Evolutionary conservation across 129 eudicot species (phyloP).

Genomic region (Erigeron canadensis): DNA sequence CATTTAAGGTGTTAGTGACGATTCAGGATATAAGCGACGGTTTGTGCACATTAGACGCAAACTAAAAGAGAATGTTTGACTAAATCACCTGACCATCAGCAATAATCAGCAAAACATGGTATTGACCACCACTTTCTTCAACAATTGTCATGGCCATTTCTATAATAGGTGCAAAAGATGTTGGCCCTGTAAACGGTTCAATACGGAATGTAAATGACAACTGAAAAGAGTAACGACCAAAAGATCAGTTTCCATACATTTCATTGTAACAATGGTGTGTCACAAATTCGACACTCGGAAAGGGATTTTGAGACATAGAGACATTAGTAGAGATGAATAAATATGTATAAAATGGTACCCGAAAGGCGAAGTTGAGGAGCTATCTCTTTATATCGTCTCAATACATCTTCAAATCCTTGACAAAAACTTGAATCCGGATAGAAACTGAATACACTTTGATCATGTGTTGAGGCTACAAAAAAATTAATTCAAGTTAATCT

Average conservation of each 20-base stretch:
- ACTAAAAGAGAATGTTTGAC: neutral
- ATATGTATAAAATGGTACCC: conserved; percentile 28
- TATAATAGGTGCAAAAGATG: conserved; percentile 79
- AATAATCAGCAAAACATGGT: conserved; percentile 71
- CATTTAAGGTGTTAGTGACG: too few species aligned
- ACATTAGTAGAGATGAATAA: too few species aligned
- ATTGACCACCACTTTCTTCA: conserved; percentile 73
- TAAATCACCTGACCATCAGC: conserved; percentile 85
- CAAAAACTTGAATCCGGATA: conserved; percentile 46
- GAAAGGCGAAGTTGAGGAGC: conserved; percentile 66
- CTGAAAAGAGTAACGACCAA: too few species aligned
- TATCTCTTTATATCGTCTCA: conserved; percentile 64
- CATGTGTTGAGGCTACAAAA: conserved; percentile 70
- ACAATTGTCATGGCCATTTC: conserved; percentile 69
- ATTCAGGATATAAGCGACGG: too few species aligned
- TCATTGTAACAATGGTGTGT: too few species aligned
- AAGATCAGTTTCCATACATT: too few species aligned
- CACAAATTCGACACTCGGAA: too few species aligned
- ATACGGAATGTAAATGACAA: too few species aligned
- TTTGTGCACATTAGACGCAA: too few species aligned
- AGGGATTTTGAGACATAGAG: too few species aligned
- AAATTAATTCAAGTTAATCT: conserved; percentile 1
- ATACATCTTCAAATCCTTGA: conserved; percentile 66
- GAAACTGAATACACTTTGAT: conserved; percentile 66
- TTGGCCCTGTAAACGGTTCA: conserved; percentile 47